phyloP scores from a whole-genome alignment of 495 filamentous ascomycete species.

The Daldinia bambusicola region DNA sequence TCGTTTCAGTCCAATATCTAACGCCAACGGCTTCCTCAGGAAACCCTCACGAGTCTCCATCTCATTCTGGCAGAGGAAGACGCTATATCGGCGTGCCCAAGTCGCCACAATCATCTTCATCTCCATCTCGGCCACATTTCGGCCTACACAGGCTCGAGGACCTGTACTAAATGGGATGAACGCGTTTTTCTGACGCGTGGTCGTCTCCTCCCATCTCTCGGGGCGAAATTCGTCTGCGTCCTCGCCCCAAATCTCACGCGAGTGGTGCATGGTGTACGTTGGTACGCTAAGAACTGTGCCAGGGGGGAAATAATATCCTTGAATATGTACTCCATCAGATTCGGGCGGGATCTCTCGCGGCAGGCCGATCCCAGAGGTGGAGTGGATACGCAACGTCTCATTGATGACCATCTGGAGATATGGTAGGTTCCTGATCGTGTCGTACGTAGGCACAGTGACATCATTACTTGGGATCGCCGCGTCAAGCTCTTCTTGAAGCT shows the following conservation, averaged over 20 bases:
- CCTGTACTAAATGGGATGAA: conserved; percentile 90
- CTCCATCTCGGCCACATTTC: conserved; percentile 85
- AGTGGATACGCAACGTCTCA: conserved; percentile 91
- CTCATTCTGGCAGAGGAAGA: conserved; percentile 72
- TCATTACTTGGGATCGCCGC: conserved; percentile 66
- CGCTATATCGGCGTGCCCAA: conserved; percentile 80
- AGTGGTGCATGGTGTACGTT: conserved; percentile 88
- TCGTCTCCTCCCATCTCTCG: conserved; percentile 76
- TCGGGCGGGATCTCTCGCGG: conserved; percentile 79
- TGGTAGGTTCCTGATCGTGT: conserved; percentile 77
- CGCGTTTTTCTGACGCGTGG: conserved; percentile 73
- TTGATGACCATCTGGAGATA: conserved; percentile 85
- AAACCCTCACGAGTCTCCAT: conserved; percentile 90
- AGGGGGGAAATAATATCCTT: conserved; percentile 73
- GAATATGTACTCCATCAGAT: conserved; percentile 56
- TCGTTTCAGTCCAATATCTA: conserved; percentile 71
- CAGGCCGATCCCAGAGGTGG: conserved; percentile 87
- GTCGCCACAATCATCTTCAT: conserved; percentile 81
- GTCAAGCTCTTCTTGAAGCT: conserved; percentile 79
- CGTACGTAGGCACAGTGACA: conserved; percentile 72
- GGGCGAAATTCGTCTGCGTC: conserved; percentile 83
- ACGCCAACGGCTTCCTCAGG: conserved; percentile 83
- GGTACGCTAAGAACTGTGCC: conserved; percentile 86
- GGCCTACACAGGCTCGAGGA: conserved; percentile 63
- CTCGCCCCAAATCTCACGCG: conserved; percentile 80